Conservation (phyloP, 805 yeast genomes). For the Candida railenensis region DNA sequence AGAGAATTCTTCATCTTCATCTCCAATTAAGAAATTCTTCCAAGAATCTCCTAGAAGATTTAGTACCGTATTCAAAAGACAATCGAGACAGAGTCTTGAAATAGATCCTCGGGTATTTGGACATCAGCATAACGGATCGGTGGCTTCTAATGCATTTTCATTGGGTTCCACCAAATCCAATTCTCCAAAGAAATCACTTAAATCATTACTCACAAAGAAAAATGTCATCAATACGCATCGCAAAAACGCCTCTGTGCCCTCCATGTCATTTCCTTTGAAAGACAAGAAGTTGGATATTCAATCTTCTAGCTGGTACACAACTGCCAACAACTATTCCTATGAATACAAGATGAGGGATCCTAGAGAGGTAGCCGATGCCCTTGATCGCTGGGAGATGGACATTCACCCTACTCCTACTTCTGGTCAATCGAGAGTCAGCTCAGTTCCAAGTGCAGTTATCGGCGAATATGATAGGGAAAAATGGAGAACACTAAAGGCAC, state of each 20-base stretch:
- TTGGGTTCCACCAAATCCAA: constrained; percentile 28
- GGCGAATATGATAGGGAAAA: constrained; percentile 68
- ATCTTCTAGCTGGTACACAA: constrained; percentile 1
- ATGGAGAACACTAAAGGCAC: constrained; percentile 53
- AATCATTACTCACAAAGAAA: constrained; percentile 11
- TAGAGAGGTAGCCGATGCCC: background rate
- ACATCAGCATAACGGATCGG: constrained; percentile 28
- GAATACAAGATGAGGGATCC: background rate
- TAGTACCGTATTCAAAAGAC: constrained; percentile 19
- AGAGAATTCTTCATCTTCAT: constrained; percentile 10
- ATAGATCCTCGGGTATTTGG: constrained; percentile 3
- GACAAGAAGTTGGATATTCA: background rate
- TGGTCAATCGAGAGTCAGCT: constrained; percentile 39
- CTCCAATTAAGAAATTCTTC: constrained; percentile 34
- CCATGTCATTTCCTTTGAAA: constrained; percentile 4
- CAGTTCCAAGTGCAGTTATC: constrained; percentile 55
- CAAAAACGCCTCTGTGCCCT: constrained; percentile 13
- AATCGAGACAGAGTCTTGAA: constrained; percentile 6
- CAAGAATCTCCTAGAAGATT: constrained; percentile 29
- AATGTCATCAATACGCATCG: constrained; percentile 8
- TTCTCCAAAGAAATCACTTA: constrained; percentile 31
- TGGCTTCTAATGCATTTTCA: constrained; percentile 26
- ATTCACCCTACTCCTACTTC: constrained; percentile 32
- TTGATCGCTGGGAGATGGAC: constrained; percentile 28
- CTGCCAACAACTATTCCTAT: constrained; percentile 1